Conservation (phyloP, 352 stramenopile species). For the Poterioochromonas sp. region DNA sequence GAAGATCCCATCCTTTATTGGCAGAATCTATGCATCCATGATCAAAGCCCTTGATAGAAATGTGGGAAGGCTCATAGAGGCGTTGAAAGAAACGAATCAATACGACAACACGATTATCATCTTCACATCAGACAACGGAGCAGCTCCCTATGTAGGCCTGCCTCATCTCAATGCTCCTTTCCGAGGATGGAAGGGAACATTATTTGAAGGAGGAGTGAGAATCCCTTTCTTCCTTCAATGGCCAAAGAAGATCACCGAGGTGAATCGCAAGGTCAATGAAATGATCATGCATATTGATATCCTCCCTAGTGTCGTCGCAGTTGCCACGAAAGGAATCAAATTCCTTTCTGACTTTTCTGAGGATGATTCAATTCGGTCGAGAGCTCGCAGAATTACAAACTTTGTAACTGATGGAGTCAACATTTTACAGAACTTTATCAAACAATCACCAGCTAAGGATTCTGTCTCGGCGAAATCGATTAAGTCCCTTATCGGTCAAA, state of each 20-base stretch:
- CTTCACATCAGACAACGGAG: constrained; percentile 49
- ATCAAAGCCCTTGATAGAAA: constrained; percentile 41
- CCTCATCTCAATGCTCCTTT: constrained; percentile 42
- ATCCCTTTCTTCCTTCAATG: constrained; percentile 19
- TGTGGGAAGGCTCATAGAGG: constrained; percentile 36
- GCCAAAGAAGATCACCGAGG: neutral
- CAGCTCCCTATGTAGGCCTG: constrained; percentile 33
- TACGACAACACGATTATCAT: constrained; percentile 52
- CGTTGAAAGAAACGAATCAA: constrained; percentile 38
- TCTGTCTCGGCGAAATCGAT: neutral
- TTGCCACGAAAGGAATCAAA: neutral
- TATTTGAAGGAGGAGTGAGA: constrained; percentile 47
- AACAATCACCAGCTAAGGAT: neutral
- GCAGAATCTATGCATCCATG: constrained; percentile 29
- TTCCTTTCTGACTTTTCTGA: too few species aligned
- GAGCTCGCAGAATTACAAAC: neutral
- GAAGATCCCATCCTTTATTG: neutral
- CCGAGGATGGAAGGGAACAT: constrained; percentile 40
- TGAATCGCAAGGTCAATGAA: neutral
- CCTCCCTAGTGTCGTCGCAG: neutral
- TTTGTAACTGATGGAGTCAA: neutral
- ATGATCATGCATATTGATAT: neutral
- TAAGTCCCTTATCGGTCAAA: neutral
- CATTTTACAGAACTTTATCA: neutral
- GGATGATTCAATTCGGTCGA: too few species aligned